Conservation (phyloP, 306 rosid species). For the Neltuma alba region DNA sequence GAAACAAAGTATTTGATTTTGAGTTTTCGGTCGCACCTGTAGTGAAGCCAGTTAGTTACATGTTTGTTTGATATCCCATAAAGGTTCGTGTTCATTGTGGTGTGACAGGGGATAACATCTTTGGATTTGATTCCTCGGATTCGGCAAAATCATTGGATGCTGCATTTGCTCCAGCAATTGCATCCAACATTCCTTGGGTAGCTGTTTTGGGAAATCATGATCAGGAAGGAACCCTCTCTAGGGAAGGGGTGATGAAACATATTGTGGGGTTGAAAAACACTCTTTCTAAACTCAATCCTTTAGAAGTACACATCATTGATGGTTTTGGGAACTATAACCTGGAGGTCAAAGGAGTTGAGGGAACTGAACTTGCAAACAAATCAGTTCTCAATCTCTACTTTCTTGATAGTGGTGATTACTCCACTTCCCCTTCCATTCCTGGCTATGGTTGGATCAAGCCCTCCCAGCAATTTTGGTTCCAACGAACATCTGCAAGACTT, state of each 20-base stretch:
- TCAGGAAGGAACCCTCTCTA: slow-evolving; percentile 79
- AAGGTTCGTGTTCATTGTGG: slow-evolving; percentile 11
- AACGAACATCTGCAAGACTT: slow-evolving; percentile 61
- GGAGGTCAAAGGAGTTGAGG: slow-evolving; percentile 68
- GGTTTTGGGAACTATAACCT: slow-evolving; percentile 87
- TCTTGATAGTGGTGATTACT: slow-evolving; percentile 89
- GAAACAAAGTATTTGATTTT: not conserved
- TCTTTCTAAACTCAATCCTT: slow-evolving; percentile 69
- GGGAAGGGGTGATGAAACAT: slow-evolving; percentile 85
- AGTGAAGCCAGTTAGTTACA: not conserved
- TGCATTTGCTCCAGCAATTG: slow-evolving; percentile 77
- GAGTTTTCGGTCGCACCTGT: not conserved
- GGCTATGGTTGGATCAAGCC: slow-evolving; percentile 88
- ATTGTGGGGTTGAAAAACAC: slow-evolving; percentile 65
- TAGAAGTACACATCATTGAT: slow-evolving; percentile 45
- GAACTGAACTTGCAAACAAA: slow-evolving; percentile 67
- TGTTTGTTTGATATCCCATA: not conserved
- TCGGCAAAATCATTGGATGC: slow-evolving; percentile 66
- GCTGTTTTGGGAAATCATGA: slow-evolving; percentile 92
- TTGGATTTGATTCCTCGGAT: slow-evolving; percentile 59
- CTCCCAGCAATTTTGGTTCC: slow-evolving; percentile 85
- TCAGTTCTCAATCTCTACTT: slow-evolving; percentile 83
- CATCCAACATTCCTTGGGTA: slow-evolving; percentile 75
- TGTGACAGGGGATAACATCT: slow-evolving; percentile 74
- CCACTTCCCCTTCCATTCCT: slow-evolving; percentile 59